phyloP scores from a whole-genome alignment of 495 filamentous ascomycete species.

The Xylaria longipes region DNA sequence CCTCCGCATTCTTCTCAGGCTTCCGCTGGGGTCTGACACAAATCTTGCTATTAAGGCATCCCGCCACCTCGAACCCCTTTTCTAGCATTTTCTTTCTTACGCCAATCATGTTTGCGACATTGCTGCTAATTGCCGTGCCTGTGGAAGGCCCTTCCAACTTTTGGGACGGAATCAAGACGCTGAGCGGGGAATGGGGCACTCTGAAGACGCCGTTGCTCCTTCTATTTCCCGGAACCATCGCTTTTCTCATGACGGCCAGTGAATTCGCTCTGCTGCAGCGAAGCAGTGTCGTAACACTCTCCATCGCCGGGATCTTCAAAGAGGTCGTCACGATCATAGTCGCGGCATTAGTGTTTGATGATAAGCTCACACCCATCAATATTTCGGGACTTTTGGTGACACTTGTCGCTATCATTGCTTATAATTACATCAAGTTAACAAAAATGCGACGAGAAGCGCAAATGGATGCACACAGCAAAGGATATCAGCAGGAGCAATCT shows the following conservation, averaged over 20 bases:
- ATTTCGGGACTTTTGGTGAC: constrained; percentile 87
- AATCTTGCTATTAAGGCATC: constrained; percentile 91
- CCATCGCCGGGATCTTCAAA: constrained; percentile 98
- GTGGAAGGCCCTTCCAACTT: constrained; percentile 81
- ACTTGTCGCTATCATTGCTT: constrained; percentile 81
- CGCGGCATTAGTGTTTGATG: constrained; percentile 87
- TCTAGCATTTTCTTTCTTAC: constrained; percentile 96
- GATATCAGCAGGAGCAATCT: constrained; percentile 35
- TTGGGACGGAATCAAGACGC: constrained; percentile 61
- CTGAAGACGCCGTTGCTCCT: constrained; percentile 65
- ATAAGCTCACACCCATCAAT: constrained; percentile 88
- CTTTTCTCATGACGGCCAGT: constrained; percentile 94
- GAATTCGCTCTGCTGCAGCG: constrained; percentile 96
- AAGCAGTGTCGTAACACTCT: constrained; percentile 93
- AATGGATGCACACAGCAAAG: constrained; percentile 47
- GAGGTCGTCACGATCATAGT: constrained; percentile 96
- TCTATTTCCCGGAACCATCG: constrained; percentile 87
- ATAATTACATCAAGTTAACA: constrained; percentile 92
- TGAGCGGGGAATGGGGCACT: constrained; percentile 71
- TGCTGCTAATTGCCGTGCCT: constrained; percentile 80
- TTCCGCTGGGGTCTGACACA: constrained; percentile 98
- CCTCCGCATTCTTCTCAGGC: constrained; percentile 91
- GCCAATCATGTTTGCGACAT: constrained; percentile 90
- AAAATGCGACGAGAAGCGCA: constrained; percentile 82
- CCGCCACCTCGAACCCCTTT: constrained; percentile 96